A percentile compares a stretch with the other conserved stretches of the same genome.
Conservation (phyloP, 2,329 filamentous ascomycete species). For the Trichoderma aggressivum region DNA sequence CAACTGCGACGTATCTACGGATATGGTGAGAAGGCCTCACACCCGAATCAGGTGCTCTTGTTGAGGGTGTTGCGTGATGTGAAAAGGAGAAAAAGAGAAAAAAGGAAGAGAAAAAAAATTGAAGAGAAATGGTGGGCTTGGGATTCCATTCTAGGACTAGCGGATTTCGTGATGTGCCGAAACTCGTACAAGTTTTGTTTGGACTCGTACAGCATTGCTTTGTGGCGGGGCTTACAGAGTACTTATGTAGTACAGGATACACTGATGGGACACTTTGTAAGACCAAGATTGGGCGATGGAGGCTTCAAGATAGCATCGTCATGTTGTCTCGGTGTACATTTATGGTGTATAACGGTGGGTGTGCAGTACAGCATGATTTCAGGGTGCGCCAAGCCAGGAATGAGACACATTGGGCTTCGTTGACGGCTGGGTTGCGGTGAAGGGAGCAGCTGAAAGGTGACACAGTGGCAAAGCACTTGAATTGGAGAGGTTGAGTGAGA, state of each 20-base stretch:
- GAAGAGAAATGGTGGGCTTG: neutral
- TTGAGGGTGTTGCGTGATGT: slow-evolving; percentile 33
- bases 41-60: slow-evolving; percentile 19
- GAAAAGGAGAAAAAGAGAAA: slow-evolving; percentile 18
- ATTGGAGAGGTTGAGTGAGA: neutral
- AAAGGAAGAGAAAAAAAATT: neutral
- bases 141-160: neutral
- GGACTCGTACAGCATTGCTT: no score
- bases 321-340: neutral
- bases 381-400: neutral
- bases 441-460: neutral
- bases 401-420: neutral
- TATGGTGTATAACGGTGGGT: neutral
- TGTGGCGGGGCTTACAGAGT: neutral
- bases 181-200: neutral
- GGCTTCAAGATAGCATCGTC: neutral
- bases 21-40: slow-evolving; percentile 21
- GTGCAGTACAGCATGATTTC: neutral
- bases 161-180: neutral
- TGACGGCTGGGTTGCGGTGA: neutral
- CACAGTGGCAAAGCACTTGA: neutral
- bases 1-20: slow-evolving; percentile 26
- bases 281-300: neutral
- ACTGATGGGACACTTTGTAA: neutral
- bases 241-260: neutral